phyloP scores from a whole-genome alignment of 305 asterid genomes.

The Fraxinus greggii region DNA sequence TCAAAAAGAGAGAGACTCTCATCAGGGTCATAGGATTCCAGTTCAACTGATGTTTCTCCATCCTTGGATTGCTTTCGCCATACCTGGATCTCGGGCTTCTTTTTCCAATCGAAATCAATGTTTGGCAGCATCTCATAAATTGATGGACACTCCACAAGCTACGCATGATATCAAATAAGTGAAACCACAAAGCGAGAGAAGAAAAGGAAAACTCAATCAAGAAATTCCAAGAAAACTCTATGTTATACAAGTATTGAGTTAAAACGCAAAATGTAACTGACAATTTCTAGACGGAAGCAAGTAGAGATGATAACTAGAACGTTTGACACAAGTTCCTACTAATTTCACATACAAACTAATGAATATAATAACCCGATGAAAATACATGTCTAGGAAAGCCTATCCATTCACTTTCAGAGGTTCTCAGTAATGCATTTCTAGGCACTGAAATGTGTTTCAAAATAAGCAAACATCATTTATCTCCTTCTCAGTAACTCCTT shows the following conservation, averaged over 20 bases:
- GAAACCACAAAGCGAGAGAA: conserved; percentile 9
- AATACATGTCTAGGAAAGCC: background rate
- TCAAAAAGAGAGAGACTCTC: conserved; percentile 55
- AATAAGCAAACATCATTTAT: background rate
- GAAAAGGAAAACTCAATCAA: background rate
- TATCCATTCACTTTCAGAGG: background rate
- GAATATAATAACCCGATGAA: background rate
- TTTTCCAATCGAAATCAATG: conserved; percentile 74
- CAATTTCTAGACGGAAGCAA: background rate
- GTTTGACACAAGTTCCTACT: background rate
- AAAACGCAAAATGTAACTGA: background rate
- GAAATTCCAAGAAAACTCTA: background rate
- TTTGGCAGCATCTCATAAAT: conserved; percentile 88
- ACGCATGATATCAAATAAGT: conserved; percentile 15
- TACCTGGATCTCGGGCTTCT: conserved; percentile 71
- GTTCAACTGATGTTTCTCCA: conserved; percentile 48
- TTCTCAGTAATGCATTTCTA: background rate
- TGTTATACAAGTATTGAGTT: background rate
- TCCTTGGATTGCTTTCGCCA: conserved; percentile 63
- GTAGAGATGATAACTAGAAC: background rate
- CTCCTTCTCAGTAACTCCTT: background rate
- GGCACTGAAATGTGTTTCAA: background rate
- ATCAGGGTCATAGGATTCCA: conserved; percentile 55
- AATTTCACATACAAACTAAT: background rate
- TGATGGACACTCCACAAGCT: conserved; percentile 92